A percentile compares a stretch with the other conserved stretches of the same genome.
These are phyloP conservation scores for Ananas comosus DNA, from an alignment of 176 grass and related monocot species.

Conservation along the genomic window DNA sequence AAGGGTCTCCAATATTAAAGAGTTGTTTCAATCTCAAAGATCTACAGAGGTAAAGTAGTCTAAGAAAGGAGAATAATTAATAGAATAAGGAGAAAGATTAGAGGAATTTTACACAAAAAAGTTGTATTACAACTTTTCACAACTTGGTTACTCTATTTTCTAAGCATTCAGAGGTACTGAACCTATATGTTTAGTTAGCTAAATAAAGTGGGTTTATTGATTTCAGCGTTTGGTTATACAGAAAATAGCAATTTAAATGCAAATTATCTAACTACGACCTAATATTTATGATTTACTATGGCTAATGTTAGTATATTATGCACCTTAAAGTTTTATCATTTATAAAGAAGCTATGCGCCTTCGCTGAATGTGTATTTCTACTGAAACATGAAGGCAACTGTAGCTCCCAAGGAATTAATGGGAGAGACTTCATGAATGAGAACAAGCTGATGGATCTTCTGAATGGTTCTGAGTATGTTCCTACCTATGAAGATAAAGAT, in stretches of 20 bases:
- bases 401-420: slow-evolving; percentile 11
- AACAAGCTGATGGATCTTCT: slow-evolving; percentile 51
- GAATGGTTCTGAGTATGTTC: slow-evolving; percentile 68
- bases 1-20: neutral
- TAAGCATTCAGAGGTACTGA: too few relatives aligned
- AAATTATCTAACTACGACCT: neutral
- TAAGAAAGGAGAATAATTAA: too few relatives aligned
- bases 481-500: slow-evolving; percentile 94
- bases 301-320: too few relatives aligned
- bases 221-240: too few relatives aligned
- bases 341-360: slow-evolving; percentile 6
- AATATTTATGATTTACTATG: neutral
- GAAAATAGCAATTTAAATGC: neutral
- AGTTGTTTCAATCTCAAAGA: neutral
- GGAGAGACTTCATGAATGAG: slow-evolving; percentile 33
- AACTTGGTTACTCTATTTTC: too few relatives aligned
- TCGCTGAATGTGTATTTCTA: slow-evolving; percentile 3
- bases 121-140: too few relatives aligned
- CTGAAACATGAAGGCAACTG: slow-evolving; percentile 13
- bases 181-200: too few relatives aligned
- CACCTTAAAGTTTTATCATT: too few relatives aligned
- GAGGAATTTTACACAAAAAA: too few relatives aligned
- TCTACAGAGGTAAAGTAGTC: too few relatives aligned
- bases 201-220: too few relatives aligned
- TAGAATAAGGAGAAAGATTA: too few relatives aligned